Base-by-base conservation (phyloP, 805 yeast species). In the Tetrapisispora namnaoensis region DNA sequence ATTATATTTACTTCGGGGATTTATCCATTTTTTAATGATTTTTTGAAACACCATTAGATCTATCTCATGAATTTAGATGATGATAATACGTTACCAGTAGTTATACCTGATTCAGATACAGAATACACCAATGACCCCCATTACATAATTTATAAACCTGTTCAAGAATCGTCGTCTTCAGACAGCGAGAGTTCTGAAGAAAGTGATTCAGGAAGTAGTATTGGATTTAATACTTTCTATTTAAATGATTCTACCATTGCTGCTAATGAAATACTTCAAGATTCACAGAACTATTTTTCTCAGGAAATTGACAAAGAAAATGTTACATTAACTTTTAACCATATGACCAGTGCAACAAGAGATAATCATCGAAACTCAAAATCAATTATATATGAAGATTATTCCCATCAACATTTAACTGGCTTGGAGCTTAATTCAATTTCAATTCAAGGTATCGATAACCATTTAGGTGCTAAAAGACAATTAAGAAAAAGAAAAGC, bases 401-500 rank as follows among this genome's bases (percentile, higher is more conserved):
- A 13, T 14, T 8, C 5, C 11, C n/a, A 32, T 4, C 35, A 32
- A 32, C 13, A 10, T 32, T 32, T 14, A 6, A 32, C 16, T 32
- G n/a, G 11, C 6, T 7, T 14, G 28, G 28, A 24, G 8, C 8
- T 24, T 8, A 24, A 24, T 24, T 8, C 28, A 24, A 8, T 24
- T 24, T 9, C 17, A 20, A n/a, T 27, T 16, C 16, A 27, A 2
- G 28, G 2, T 7, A 27, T 16, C 10, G 4, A 24, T 32, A 22
- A 42, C 30, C 30, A 13, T 28, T 30, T n/a, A 17, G 42, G 28
- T 4, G 5, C 13, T 10, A 5, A 52, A 41, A 48, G 67, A 44
- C 53, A 56, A 13, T 44, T 65, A n/a, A 49, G 69, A 35, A 56
- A 59, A 46, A 54, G 69, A 32, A 64, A 55, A 24, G 68, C 68